phyloP scores from a whole-genome alignment of 73 alveolate genomes.

The Paramecium bursaria region DNA sequence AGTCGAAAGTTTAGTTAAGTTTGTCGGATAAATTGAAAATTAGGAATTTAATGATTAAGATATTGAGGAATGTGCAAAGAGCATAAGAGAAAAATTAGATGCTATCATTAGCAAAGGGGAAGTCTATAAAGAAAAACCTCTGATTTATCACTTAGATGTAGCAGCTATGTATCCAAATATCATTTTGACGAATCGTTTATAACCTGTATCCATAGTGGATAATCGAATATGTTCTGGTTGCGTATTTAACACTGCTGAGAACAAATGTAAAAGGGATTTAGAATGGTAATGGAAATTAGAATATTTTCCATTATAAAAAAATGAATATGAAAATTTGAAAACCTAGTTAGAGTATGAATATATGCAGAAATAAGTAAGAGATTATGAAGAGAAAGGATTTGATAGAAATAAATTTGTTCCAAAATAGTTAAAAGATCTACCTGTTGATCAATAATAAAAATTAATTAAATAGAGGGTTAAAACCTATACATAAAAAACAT shows the following conservation, averaged over 20 bases:
- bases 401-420: not conserved
- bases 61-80: constrained; percentile 67
- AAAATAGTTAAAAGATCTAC: constrained; percentile 17
- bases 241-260: constrained; percentile 87
- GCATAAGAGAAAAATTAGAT: constrained; percentile 63
- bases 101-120: constrained; percentile 66
- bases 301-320: constrained; percentile 92
- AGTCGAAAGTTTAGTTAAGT: constrained; percentile 78
- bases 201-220: constrained; percentile 98
- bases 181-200: constrained; percentile 98
- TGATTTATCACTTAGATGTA: constrained; percentile 99
- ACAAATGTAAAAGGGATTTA: constrained; percentile 92
- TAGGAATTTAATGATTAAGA: constrained; percentile 65
- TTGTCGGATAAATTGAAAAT: constrained; percentile 71
- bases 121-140: constrained; percentile 83
- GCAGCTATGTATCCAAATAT: constrained; percentile 99
- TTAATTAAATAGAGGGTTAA: constrained; percentile 87
- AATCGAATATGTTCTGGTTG: constrained; percentile 96
- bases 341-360: constrained; percentile 85
- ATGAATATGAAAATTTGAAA: constrained; percentile 92
- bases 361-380: not conserved
- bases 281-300: constrained; percentile 99
- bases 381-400: not conserved
- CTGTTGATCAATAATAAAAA: constrained; percentile 64
- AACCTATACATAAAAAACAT: constrained; percentile 87